Conservation (phyloP, 768 basidiomycete genomes). For the Rhodotorula babjevae region DNA sequence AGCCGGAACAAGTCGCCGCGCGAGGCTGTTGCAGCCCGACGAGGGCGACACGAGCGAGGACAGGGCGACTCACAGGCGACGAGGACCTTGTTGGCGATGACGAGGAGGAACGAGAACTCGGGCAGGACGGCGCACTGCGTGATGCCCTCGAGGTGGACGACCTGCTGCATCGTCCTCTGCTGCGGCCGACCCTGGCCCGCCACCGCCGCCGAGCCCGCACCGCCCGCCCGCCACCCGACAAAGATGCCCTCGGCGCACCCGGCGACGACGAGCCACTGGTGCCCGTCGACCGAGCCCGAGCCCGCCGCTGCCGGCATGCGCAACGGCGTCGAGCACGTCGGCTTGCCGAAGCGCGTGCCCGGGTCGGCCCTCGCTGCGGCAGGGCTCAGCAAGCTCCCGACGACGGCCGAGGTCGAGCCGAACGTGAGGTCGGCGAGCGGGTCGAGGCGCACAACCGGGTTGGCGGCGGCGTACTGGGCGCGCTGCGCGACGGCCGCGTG, state of each 20-base stretch:
- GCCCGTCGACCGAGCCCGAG: conserved; percentile 55
- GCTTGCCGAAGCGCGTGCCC: conserved; percentile 47
- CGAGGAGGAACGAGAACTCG: conserved; percentile 93
- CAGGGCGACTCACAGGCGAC: conserved; percentile 56
- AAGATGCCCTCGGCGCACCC: conserved; percentile 94
- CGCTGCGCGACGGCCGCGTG: conserved; percentile 79
- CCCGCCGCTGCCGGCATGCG: conserved; percentile 50
- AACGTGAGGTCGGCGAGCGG: conserved; percentile 36
- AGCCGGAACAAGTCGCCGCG: neutral
- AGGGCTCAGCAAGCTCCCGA: conserved; percentile 16
- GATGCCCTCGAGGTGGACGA: conserved; percentile 86
- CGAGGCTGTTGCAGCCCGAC: neutral
- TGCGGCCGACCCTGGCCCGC: conserved; percentile 48
- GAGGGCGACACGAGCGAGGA: neutral
- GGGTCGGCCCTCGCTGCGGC: conserved; percentile 1
- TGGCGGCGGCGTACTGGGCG: conserved; percentile 77
- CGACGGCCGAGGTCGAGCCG: conserved; percentile 13
- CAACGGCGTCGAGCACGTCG: conserved; percentile 93
- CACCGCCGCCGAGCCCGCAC: too few relatives aligned
- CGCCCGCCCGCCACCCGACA: conserved; percentile 74
- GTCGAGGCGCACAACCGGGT: conserved; percentile 49
- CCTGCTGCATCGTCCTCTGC: conserved; percentile 81
- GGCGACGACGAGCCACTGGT: conserved; percentile 73
- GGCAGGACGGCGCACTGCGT: conserved; percentile 94
- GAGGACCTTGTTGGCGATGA: conserved; percentile 75